Percentiles rank a stretch among this genome's conserved stretches.
Evolutionary conservation across 1,139 yeast genomes (phyloP).

Genomic region (Trichomonascaceae sp.): DNA sequence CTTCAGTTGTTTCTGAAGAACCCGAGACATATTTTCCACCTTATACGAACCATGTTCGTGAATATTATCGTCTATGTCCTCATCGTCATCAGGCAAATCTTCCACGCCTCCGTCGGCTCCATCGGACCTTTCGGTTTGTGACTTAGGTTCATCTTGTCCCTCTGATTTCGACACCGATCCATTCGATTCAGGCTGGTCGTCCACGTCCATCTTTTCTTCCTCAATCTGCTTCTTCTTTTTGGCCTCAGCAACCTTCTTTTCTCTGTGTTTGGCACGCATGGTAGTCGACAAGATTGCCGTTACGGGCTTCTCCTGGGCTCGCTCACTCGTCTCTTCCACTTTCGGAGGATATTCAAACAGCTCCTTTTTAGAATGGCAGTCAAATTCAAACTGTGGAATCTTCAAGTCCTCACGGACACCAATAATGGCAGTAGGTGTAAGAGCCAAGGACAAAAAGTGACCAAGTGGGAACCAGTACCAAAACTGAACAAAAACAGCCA

Average conservation of each 20-base stretch:
- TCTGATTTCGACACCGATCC: constrained; percentile 25
- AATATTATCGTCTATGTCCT: constrained; percentile 32
- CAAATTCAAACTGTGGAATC: constrained; percentile 76
- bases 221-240: constrained; percentile 47
- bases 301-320: constrained; percentile 82
- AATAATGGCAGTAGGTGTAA: constrained; percentile 85
- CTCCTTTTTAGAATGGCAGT: constrained; percentile 76
- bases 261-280: constrained; percentile 85
- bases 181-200: constrained; percentile 21
- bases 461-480: constrained; percentile 99
- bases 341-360: constrained; percentile 88
- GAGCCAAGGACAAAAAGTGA: constrained; percentile 86
- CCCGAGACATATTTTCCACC: constrained; percentile 76
- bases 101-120: constrained; percentile 28
- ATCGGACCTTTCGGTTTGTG: constrained; percentile 20
- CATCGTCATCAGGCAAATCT: constrained; percentile 14
- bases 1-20: constrained; percentile 83
- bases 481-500: constrained; percentile 82
- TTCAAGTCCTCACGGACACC: constrained; percentile 83
- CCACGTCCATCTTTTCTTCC: constrained; percentile 21
- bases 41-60: constrained; percentile 37
- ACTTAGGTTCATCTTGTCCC: constrained; percentile 10
- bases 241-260: constrained; percentile 51
- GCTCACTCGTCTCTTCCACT: constrained; percentile 70
- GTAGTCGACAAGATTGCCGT: constrained; percentile 95